Evolutionary conservation across 129 eudicot genomes (phyloP), one percentile per base, ranked within the genome.

Genomic region (Smallanthus sonchifolius): DNA sequence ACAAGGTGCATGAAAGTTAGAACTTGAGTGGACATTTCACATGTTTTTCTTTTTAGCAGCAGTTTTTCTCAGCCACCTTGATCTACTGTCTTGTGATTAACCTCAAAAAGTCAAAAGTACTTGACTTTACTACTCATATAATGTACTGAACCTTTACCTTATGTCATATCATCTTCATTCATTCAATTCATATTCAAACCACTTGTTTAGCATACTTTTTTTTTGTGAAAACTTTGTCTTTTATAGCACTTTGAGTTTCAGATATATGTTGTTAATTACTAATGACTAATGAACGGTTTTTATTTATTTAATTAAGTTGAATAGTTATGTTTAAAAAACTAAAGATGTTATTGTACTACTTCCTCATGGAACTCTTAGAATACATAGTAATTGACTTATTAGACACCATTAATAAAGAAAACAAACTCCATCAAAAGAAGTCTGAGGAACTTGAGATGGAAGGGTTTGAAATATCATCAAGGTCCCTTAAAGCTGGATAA

Each of bases 401-500:
- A 45, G 28, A 71, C 70, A 67, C 57, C 72, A 70, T 72, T 32
- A 64, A 35, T 30, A 70, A 59, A 75, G 71, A 64, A 75, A 79
- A 67, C 47, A 81, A 39, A 17, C 48, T 64, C 47, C 24, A 65
- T 10, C 48, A 76, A 78, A 85, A 85, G 43, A 76, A 54, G 71
- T 76, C 82, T 6, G 75, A 67, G 68, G 89, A 85, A 73, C 84
- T 82, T 54, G 80, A 69, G 80, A 61, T 73, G 19, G 85, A 83
- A 67, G 77, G 86, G 83, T 79, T 85, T 76, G 82, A 79, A 42
- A 87, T 80, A 69, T 87, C 88, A 39, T 92, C 95, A 62, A 86
- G 86, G 43, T 79, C 91, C 73, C 90, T 83, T 47, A 90, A 75
- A 79, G 67, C 68, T 69, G 88, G 80, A 73, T 75, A 92, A 45